phyloP scores from a whole-genome alignment of 78 protist species.

The Andalucia godoyi region DNA sequence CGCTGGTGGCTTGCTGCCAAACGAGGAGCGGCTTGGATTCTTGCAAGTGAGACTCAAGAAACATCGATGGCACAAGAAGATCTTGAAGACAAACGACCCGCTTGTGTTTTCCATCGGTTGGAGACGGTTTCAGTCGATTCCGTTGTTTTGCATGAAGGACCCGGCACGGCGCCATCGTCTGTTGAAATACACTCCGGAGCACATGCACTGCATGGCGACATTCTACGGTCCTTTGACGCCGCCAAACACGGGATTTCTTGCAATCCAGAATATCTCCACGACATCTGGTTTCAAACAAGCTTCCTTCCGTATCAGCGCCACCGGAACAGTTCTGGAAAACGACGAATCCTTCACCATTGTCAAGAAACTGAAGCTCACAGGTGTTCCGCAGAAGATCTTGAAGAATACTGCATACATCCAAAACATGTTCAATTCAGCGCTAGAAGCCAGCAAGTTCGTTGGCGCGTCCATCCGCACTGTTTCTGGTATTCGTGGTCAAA shows the following conservation, averaged over 20 bases:
- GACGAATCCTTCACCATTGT: slow-evolving; percentile 62
- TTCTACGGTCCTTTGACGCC: slow-evolving; percentile 84
- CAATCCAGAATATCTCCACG: slow-evolving; percentile 3
- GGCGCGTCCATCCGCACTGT: slow-evolving; percentile 97
- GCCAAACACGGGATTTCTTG: slow-evolving; percentile 40
- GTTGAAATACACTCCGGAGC: slow-evolving; percentile 96
- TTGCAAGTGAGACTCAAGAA: slow-evolving; percentile 72
- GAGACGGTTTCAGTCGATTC: slow-evolving; percentile 93
- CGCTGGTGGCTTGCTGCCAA: slow-evolving; percentile 80
- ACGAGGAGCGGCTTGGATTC: slow-evolving; percentile 80
- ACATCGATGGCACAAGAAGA: slow-evolving; percentile 89
- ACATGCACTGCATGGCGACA: slow-evolving; percentile 92
- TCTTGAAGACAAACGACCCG: slow-evolving; percentile 94
- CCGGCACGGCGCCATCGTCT: slow-evolving; percentile 65
- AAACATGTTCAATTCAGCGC: slow-evolving; percentile 53
- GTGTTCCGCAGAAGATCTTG: slow-evolving; percentile 72
- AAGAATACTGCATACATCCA: slow-evolving; percentile 91
- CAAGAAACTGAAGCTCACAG: slow-evolving; percentile 94
- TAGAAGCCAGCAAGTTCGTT: slow-evolving; percentile 88
- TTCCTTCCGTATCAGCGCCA: slow-evolving; percentile 84
- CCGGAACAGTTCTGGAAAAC: slow-evolving; percentile 83
- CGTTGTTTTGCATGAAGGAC: slow-evolving; percentile 63
- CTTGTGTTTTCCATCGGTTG: slow-evolving; percentile 92
- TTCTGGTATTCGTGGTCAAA: slow-evolving; percentile 90
- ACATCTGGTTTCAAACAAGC: slow-evolving; percentile 43